Base-by-base conservation (phyloP, 2,329 filamentous ascomycete species). In the Penicillium sp. region DNA sequence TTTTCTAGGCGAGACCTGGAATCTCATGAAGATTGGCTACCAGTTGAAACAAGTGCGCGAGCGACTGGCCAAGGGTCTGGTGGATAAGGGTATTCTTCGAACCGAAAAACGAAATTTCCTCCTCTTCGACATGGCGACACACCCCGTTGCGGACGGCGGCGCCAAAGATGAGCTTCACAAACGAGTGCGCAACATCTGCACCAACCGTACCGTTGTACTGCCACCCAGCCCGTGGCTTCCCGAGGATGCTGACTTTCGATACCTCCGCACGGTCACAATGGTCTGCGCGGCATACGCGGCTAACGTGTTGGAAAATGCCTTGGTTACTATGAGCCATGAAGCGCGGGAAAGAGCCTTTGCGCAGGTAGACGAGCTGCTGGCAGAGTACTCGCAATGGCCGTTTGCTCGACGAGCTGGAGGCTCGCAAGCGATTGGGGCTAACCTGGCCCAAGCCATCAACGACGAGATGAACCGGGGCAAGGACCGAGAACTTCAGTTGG, bases 101-200 rank as follows among this genome's bases (percentile, higher is more conserved):
- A 98, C 92, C 44, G 92, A 98, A 69, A 98, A 98, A 75, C 87
- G 88, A 69, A 98, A 98, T 74, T 98, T 98, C 72, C 78, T 98
- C 50, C 84, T 98, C 49, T 98, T 98, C 73, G 92, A 98, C 71
- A 98, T 98, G 92, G 92, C 92, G 41, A 98, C 92, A 49, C 92
- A 98, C 66, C 92, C 92, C 28, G 89, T 98, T 41, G 90, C 88
- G 48, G 92, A 98, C 59, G 85, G 88, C 50, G 90, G 87, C 58
- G 92, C 92, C 58, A 98, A 98, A 72, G 92, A 96, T 60, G 92
- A 98, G 71, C 92, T 98, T 58, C 80, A 92, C 56, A 81, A 85
- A 61, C 84, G 92, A 55, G 90, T 96, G 50, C 83, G 90, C 61
- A 94, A 85, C 62, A 80, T 96, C 44, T 81, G 95, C 51, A 95